Evolutionary conservation across 352 stramenopile genomes (phyloP), one percentile per base, ranked within the genome.

Genomic region (Phytopythium helicoides): DNA sequence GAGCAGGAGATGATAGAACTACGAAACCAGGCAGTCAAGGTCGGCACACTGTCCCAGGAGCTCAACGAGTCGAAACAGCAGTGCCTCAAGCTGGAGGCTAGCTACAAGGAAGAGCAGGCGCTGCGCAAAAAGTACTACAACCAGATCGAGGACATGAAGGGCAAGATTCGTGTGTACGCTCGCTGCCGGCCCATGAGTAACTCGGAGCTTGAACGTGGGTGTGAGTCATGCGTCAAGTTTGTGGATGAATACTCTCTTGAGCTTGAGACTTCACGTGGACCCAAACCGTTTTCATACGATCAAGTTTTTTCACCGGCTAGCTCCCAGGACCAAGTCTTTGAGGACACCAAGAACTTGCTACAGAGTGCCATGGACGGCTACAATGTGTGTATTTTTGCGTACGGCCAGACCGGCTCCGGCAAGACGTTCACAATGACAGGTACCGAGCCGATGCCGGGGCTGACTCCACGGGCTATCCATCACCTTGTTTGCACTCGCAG

Each of bases 101-200:
- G 80, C 54, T 96, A 96, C 66, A 81, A 76, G 19, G 86, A 96
- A 51, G 89, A 97, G 56, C 84, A 96, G 58, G 58, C 74, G 21
- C 73, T 98, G 52, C 84, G 91, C 19, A 97, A 97, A 73, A 97
- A 97, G 58, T 97, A 97, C 62, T 97, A 95, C 78, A 98, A 98
- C 68, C 86, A 87, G 74, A 97, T 98, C 62, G 92, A 98, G 59
- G 92, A 98, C 71, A 96, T 98, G 87, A 98, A 98, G 58, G 92
- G 92, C 31, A 97, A 97, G 66, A 98, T 98, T 64, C 83, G 92
- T 28, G 92, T 98, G 18, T 98, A 85, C 64, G 89, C 87, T 19
- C 86, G 92, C 15, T 97, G 89, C 60, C 85, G 90, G 6, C 92
- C 92, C 41, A 96, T 98, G 75, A 95, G 87, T 28, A 59, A 62